These are phyloP conservation scores for Hemileccinum rubropunctum DNA, from an alignment of 768 basidiomycete species.

Conservation along the genomic window DNA sequence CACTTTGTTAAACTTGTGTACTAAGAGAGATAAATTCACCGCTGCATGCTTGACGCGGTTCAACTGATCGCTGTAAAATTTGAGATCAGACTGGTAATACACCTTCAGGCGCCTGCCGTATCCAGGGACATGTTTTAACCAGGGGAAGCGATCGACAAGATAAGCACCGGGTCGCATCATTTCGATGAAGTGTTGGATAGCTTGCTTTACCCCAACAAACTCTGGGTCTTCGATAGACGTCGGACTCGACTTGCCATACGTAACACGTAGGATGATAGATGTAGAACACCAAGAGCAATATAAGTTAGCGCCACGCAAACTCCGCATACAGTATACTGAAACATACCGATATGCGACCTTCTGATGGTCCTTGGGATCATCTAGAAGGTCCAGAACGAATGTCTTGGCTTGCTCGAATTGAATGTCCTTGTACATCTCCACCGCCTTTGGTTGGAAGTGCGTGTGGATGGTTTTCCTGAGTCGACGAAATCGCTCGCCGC, in stretches of 20 bases:
- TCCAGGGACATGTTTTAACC: constrained; percentile 50
- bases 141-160: constrained; percentile 35
- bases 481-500: constrained; percentile 54
- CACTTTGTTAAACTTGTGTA: not conserved
- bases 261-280: constrained; percentile 23
- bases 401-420: constrained; percentile 35
- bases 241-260: constrained; percentile 23
- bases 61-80: constrained; percentile 50
- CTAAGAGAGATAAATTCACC: constrained; percentile 22
- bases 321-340: constrained; percentile 9
- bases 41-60: constrained; percentile 41
- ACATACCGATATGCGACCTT: constrained; percentile 46
- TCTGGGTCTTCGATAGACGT: constrained; percentile 23
- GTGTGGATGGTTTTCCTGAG: constrained; percentile 53
- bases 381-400: constrained; percentile 29
- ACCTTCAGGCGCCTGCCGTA: constrained; percentile 52
- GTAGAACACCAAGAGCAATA: constrained; percentile 27
- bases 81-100: constrained; percentile 50
- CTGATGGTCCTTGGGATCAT: constrained; percentile 34
- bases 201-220: constrained; percentile 15
- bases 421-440: constrained; percentile 43
- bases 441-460: constrained; percentile 48
- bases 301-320: not conserved
- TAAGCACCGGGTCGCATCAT: constrained; percentile 33
- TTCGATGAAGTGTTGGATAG: constrained; percentile 25